phyloP scores from a whole-genome alignment of 108 stramenopile genomes.

The Skeletonema potamos region DNA sequence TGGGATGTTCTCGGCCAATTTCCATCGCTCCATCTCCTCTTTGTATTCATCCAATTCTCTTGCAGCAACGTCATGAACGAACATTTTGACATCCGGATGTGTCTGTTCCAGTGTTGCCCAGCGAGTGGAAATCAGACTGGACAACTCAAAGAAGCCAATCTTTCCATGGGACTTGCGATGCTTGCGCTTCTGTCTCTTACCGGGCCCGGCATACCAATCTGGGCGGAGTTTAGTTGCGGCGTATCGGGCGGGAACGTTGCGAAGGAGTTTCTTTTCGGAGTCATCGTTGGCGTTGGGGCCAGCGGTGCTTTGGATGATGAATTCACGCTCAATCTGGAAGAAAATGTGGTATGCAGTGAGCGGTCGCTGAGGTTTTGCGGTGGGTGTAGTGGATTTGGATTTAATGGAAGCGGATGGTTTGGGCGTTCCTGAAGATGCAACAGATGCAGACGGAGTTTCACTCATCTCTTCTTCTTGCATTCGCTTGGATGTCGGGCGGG shows the following conservation, averaged over 20 bases:
- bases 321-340: slow-evolving; percentile 16
- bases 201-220: slow-evolving; percentile 44
- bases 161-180: slow-evolving; percentile 85
- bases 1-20: slow-evolving; percentile 12
- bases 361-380: slow-evolving; percentile 5
- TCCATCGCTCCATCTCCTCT: slow-evolving; percentile 37
- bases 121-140: slow-evolving; percentile 57
- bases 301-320: slow-evolving; percentile 11
- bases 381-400: background rate
- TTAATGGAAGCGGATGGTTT: background rate
- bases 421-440: background rate
- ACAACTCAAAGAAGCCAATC: slow-evolving; percentile 77
- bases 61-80: slow-evolving; percentile 31
- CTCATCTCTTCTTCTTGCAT: no score
- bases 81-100: slow-evolving; percentile 38
- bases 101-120: slow-evolving; percentile 51
- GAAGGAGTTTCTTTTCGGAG: slow-evolving; percentile 19
- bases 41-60: slow-evolving; percentile 33
- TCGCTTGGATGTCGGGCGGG: slow-evolving; percentile 1
- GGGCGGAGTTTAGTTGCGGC: slow-evolving; percentile 28
- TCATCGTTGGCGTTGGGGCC: slow-evolving; percentile 5
- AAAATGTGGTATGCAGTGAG: slow-evolving; percentile 16
- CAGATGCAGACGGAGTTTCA: background rate
- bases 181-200: slow-evolving; percentile 42
- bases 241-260: slow-evolving; percentile 35